Conservation (phyloP, 148 eudicot species). For the Bassia scoparia region DNA sequence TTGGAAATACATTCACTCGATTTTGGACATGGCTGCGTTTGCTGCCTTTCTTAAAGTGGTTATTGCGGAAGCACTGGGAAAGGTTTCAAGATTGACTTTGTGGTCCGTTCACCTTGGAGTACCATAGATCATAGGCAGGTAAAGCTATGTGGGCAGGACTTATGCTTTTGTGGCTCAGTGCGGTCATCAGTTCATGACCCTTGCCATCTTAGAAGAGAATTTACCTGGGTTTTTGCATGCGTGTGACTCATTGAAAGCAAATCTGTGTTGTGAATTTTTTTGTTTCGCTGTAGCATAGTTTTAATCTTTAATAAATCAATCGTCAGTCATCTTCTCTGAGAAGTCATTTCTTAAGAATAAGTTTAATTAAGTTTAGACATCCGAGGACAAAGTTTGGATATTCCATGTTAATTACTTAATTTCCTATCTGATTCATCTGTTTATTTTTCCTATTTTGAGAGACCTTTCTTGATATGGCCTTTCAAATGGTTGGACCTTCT, state of each 20-base stretch:
- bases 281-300: neutral
- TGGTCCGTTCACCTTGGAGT: conserved; percentile 92
- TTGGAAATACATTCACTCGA: conserved; percentile 98
- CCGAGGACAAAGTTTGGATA: too few species aligned
- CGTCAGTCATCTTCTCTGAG: too few species aligned
- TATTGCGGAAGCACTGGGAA: conserved; percentile 68
- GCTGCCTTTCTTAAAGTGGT: conserved; percentile 79
- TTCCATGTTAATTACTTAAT: neutral
- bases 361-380: neutral
- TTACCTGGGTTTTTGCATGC: neutral
- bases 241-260: neutral
- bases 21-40: conserved; percentile 96
- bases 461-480: too few species aligned
- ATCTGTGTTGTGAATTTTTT: neutral
- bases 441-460: too few species aligned
- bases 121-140: conserved; percentile 89
- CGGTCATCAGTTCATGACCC: too few species aligned
- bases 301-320: neutral
- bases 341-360: too few species aligned
- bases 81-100: conserved; percentile 57
- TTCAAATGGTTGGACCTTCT: neutral
- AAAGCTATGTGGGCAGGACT: conserved; percentile 18
- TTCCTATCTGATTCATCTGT: too few species aligned
- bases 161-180: neutral
- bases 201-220: too few species aligned